phyloP scores from a whole-genome alignment of 2,329 filamentous ascomycete genomes.

The Diplodia sapinea region DNA sequence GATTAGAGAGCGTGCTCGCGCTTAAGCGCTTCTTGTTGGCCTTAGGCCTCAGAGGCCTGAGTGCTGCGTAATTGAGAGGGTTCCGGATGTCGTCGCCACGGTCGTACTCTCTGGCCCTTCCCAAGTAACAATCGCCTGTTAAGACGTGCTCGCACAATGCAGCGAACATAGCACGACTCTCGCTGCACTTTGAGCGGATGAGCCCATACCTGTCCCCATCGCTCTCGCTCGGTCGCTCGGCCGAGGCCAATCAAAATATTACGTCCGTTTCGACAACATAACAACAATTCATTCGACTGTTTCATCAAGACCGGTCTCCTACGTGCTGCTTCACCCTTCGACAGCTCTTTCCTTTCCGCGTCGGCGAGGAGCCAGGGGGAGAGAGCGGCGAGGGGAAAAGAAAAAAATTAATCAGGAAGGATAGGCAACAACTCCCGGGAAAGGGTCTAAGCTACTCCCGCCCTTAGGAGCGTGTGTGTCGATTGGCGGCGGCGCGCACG shows the following conservation, averaged over 20 bases:
- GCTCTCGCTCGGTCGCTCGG: not conserved
- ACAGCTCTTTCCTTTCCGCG: too few relatives aligned
- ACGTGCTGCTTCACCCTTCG: too few relatives aligned
- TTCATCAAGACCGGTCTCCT: too few relatives aligned
- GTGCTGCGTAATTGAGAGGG: not conserved
- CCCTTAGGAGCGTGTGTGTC: too few relatives aligned
- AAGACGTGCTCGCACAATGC: not conserved
- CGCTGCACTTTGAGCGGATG: not conserved
- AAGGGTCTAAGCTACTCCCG: too few relatives aligned
- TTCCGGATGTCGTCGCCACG: not conserved
- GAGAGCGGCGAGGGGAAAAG: too few relatives aligned
- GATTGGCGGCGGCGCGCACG: too few relatives aligned
- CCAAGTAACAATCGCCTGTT: not conserved
- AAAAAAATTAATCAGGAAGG: too few relatives aligned
- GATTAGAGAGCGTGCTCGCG: constrained; percentile 7
- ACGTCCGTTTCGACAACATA: not conserved
- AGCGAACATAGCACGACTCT: not conserved
- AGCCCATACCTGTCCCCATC: not conserved
- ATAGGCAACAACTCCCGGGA: too few relatives aligned
- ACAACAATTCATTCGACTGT: too few relatives aligned
- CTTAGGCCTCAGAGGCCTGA: not conserved
- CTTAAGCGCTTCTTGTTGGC: not conserved
- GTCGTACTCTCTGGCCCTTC: not conserved
- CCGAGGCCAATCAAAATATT: not conserved
- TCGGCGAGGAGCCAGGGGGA: too few relatives aligned